Percentiles rank a stretch among this genome's conserved stretches.
These are phyloP conservation scores for Chamaecyparis obtusa DNA, from an alignment of 75 land plant species.

Conservation along the genomic window DNA sequence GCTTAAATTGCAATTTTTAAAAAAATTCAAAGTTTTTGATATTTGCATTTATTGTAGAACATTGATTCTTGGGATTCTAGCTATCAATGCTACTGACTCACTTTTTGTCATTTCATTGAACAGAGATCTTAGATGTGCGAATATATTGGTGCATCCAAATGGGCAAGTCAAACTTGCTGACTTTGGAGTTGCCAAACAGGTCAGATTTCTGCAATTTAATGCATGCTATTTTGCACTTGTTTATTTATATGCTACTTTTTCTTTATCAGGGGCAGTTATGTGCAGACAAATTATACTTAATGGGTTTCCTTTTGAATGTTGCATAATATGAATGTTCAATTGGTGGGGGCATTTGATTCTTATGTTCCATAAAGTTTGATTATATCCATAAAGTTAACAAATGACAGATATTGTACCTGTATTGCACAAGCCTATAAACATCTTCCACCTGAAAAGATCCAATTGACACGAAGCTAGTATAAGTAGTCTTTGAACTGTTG, in stretches of 20 bases:
- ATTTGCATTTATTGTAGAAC: not conserved
- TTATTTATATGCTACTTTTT: too few species aligned
- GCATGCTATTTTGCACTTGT: not conserved
- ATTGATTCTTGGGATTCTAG: not conserved
- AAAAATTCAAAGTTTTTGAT: not conserved
- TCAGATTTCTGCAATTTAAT: too few species aligned
- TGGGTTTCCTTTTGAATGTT: too few species aligned
- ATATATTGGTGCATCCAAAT: constrained; percentile 41
- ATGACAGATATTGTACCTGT: not conserved
- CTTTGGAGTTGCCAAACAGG: too few species aligned
- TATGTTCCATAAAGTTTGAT: not conserved
- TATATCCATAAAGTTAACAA: not conserved
- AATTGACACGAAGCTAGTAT: not conserved
- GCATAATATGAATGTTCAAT: too few species aligned
- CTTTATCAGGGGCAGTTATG: too few species aligned
- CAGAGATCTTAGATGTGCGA: constrained; percentile 58
- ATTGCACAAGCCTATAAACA: not conserved
- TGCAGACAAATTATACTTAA: too few species aligned
- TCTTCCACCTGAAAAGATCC: not conserved
- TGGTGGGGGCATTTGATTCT: not conserved
- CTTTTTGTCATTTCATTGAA: not conserved
- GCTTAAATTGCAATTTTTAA: not conserved
- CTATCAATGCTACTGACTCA: not conserved
- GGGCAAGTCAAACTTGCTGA: constrained; percentile 47
- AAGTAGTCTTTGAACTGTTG: not conserved